phyloP scores from a whole-genome alignment of 2,329 filamentous ascomycete genomes.

The Colletotrichum trifolii region DNA sequence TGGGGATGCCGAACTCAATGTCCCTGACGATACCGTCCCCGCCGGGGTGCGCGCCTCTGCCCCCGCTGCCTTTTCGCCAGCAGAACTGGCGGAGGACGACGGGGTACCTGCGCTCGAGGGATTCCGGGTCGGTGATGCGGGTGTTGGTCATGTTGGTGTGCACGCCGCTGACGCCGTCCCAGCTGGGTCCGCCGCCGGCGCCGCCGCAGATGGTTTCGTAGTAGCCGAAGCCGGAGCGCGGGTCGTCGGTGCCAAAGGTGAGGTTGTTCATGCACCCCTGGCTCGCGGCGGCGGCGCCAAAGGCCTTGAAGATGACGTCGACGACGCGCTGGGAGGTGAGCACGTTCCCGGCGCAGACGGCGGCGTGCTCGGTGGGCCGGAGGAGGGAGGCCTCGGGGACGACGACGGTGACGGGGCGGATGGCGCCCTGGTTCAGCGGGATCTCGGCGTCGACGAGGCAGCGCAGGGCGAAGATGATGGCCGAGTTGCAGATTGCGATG shows the following conservation, averaged over 20 bases:
- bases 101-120: slow-evolving; percentile 81
- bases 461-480: slow-evolving; percentile 47
- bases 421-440: slow-evolving; percentile 60
- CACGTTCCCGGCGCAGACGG: slow-evolving; percentile 47
- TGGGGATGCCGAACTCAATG: slow-evolving; percentile 76
- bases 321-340: slow-evolving; percentile 50
- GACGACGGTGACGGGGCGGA: slow-evolving; percentile 78
- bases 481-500: slow-evolving; percentile 47
- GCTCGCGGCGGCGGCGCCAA: slow-evolving; percentile 77
- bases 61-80: slow-evolving; percentile 71
- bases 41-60: slow-evolving; percentile 69
- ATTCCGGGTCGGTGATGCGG: slow-evolving; percentile 82
- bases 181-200: slow-evolving; percentile 76
- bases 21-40: slow-evolving; percentile 77
- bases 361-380: slow-evolving; percentile 46
- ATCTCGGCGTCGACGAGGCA: slow-evolving; percentile 48
- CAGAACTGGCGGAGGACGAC: slow-evolving; percentile 78
- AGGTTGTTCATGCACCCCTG: slow-evolving; percentile 87
- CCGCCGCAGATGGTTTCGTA: slow-evolving; percentile 89
- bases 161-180: slow-evolving; percentile 79
- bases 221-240: slow-evolving; percentile 76
- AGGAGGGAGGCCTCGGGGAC: slow-evolving; percentile 71
- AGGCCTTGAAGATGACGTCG: slow-evolving; percentile 81
- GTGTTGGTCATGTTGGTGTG: slow-evolving; percentile 91
- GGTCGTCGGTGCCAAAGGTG: slow-evolving; percentile 76